Base-by-base conservation (phyloP, 1,139 yeast species). In the Nakaseomyces sp. region DNA sequence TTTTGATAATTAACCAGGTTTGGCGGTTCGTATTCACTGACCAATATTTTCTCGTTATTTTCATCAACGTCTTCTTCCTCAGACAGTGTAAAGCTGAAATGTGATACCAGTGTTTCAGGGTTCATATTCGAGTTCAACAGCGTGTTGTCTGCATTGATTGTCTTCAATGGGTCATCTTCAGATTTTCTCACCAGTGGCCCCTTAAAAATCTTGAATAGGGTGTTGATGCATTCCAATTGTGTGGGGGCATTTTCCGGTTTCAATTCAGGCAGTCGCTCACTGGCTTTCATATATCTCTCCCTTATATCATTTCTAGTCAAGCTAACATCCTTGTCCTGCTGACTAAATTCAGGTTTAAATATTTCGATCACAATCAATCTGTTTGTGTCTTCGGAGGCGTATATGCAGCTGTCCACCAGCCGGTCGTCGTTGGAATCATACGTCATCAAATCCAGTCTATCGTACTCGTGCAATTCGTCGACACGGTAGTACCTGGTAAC, bases 21-120 rank as follows among this genome's bases (percentile, higher is more conserved):
- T 4, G 88, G 86, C 1, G 95, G 93, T 1, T 76, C 72, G 47
- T 73, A 71, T 30, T 72, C 73, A 10, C 36, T 32, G 19, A 67
- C 61, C 18, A 37, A 6, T 17, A 8, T 24, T 20, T 32, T 32
- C 6, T 36, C 40, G 10, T 36, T 41, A 4, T 64, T 63, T 10
- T 67, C 69, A 3, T 66, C 64, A 26, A 67, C 65, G 5, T 67
- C 65, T 12, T 68, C 70, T 3, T 66, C 58, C 51, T 79, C 76
- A 37, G 43, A 42, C n/a, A 47, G 28, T 16, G 47, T 47, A 22
- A 72, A 67, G 6, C 65, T 64, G 35, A 80, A 66, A 44, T 69
- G 72, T 1, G 69, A 55, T 4, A 70, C 58, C 24, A 86, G 64
- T 41, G 84, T 64, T 1, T 64, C 60, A 1, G 82, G 71, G 51